Percentiles rank a stretch among this genome's conserved stretches.
phyloP scores from a whole-genome alignment of 169 alveolate genomes.

The Perkinsus olseni region DNA sequence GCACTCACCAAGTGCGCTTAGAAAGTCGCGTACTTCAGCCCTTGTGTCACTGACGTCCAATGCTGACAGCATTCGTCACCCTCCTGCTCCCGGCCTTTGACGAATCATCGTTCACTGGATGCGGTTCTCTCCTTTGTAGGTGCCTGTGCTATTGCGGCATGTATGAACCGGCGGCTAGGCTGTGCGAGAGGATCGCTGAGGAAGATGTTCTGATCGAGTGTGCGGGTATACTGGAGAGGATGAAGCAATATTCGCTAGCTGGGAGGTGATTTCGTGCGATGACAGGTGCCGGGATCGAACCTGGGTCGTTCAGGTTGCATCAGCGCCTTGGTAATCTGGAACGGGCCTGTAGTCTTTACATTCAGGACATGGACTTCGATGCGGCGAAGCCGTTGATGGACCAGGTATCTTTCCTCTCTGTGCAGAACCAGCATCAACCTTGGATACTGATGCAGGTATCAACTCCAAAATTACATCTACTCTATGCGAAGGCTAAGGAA shows the following conservation, averaged over 20 bases:
- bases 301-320: not conserved
- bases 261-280: not conserved
- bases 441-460: constrained; percentile 32
- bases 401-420: constrained; percentile 23
- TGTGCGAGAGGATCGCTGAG: not conserved
- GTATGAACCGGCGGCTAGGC: not conserved
- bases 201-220: not conserved
- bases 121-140: not conserved
- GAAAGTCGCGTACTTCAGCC: too few species aligned
- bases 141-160: not conserved
- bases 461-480: constrained; percentile 65
- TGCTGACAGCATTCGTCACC: too few species aligned
- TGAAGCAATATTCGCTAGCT: not conserved
- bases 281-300: not conserved
- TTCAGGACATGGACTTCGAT: constrained; percentile 26
- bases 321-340: not conserved
- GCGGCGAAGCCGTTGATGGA: constrained; percentile 21
- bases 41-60: too few species aligned
- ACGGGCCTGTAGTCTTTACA: not conserved
- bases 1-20: too few species aligned
- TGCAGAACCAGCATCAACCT: too few species aligned
- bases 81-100: too few species aligned
- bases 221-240: not conserved
- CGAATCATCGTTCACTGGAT: too few species aligned
- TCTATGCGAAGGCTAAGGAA: constrained; percentile 78